These are phyloP conservation scores for Ascomycota sp. DNA, from an alignment of 2,329 filamentous ascomycete genomes.

Conservation along the genomic window DNA sequence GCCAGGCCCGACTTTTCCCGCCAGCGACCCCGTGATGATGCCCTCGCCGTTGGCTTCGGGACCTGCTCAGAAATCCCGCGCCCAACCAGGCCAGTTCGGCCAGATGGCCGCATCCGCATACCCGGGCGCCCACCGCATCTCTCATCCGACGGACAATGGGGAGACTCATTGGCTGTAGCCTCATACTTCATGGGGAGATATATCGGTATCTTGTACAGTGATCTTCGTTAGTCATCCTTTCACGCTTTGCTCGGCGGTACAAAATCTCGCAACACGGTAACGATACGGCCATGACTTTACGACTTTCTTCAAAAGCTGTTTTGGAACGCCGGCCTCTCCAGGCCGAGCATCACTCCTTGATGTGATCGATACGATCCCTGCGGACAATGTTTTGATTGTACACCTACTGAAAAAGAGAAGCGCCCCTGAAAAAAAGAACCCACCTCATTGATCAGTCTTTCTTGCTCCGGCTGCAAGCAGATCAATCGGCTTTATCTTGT, in stretches of 20 bases:
- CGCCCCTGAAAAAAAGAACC: slow-evolving; percentile 6
- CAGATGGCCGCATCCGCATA: slow-evolving; percentile 9
- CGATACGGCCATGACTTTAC: slow-evolving; percentile 19
- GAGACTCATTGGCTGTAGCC: slow-evolving; percentile 19
- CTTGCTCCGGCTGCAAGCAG: slow-evolving; percentile 2
- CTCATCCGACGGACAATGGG: slow-evolving; percentile 9
- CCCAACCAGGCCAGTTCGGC: slow-evolving; percentile 6
- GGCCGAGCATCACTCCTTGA: slow-evolving; percentile 7
- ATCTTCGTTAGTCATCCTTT: slow-evolving; percentile 7
- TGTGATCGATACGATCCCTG: slow-evolving; percentile 10
- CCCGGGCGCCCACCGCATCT: slow-evolving; percentile 7
- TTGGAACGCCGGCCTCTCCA: slow-evolving; percentile 5
- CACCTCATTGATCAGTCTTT: slow-evolving; percentile 1
- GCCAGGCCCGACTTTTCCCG: too few species aligned
- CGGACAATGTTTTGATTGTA: slow-evolving; percentile 13
- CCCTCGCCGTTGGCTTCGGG: too few species aligned
- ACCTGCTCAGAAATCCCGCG: slow-evolving; percentile 8
- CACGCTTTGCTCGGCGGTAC: slow-evolving; percentile 6
- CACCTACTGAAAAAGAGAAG: slow-evolving; percentile 9
- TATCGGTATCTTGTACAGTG: too few species aligned
- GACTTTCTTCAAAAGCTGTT: slow-evolving; percentile 13
- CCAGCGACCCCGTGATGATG: too few species aligned
- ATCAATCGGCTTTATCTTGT: slow-evolving; percentile 9
- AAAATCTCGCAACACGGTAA: slow-evolving; percentile 12
- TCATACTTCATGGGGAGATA: background rate